Evolutionary conservation across 2,329 filamentous ascomycete species (phyloP), one percentile per base, ranked within the genome.

Genomic region (Pseudogymnoascus sp.): DNA sequence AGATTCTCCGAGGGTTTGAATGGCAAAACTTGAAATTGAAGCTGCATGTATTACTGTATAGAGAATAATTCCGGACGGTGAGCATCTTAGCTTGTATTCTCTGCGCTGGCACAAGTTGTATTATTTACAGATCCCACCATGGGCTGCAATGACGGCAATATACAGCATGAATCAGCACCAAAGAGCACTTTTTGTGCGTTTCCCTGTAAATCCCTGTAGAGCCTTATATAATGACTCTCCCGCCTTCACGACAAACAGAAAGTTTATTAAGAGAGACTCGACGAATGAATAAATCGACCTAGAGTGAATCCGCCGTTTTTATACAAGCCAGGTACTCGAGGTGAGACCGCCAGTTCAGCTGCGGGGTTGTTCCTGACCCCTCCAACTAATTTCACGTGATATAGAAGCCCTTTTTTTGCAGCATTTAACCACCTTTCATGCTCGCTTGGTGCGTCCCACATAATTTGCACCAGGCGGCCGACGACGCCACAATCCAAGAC

Each of bases 311-410:
- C 20, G 47, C 28, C 28, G 28, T 54, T 54, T 14, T 20, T 54
- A 54, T 54, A 54, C 18, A 54, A 54, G 18, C 28, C n/a, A 54
- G 28, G 47, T 34, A 54, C 28, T 34, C 12, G 47, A 54, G 28
- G 47, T 54, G 47, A 54, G 47, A 12, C 16, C 28, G 32, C 47
- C 28, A 54, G 16, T 14, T 54, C 28, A 54, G 28, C 47, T 54
- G 47, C 47, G 47, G 47, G 47, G 47, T 54, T 54, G 47, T 54
- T 34, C 47, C 47, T 54, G 47, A 54, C 47, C 47, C 47, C 47
- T 54, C 47, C 47, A 54, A 54, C 6, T 54, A 34, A 54, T 18
- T 50, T 54, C 47, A 54, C 47, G 47, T 54, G 47, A 54, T 34
- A 34, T 12, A 18, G 43, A 54, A 54, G 47, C 47, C 47, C 47